Evolutionary conservation across 2,329 filamentous ascomycete genomes (phyloP).

Genomic region (Claviceps citrina): DNA sequence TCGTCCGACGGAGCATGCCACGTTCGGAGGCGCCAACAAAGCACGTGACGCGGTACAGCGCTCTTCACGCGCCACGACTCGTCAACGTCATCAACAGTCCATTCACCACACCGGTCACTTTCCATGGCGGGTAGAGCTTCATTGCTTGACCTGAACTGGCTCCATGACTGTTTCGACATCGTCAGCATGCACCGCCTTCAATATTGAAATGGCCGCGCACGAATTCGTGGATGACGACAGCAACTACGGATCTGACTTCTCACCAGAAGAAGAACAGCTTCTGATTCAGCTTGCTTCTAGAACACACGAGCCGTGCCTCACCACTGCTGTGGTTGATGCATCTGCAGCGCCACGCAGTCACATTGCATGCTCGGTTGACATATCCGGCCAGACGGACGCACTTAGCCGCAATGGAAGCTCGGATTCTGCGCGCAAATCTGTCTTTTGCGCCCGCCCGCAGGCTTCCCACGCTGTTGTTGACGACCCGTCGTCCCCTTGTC

Average conservation of each 20-base stretch:
- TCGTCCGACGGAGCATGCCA: no score
- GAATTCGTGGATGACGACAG: slow-evolving; percentile 14
- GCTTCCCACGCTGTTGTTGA: neutral
- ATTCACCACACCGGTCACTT: no score
- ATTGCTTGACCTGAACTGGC: no score
- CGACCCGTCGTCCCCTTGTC: neutral
- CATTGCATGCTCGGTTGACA: neutral
- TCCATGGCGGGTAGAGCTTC: no score
- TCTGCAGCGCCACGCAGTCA: neutral
- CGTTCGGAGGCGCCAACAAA: no score
- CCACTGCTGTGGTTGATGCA: neutral
- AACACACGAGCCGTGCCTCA: neutral
- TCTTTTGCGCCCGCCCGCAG: neutral
- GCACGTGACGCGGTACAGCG: no score
- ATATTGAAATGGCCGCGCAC: slow-evolving; percentile 3
- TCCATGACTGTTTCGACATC: no score
- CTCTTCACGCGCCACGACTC: no score
- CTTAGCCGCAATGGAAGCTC: neutral
- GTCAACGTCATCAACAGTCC: no score
- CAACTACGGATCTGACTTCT: slow-evolving; percentile 33
- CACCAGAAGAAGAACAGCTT: slow-evolving; percentile 30
- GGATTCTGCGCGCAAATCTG: neutral
- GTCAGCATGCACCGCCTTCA: neutral
- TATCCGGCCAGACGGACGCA: neutral
- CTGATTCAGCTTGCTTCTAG: slow-evolving; percentile 20